phyloP scores from a whole-genome alignment of 306 rosid species.

The Carpinus viminea region DNA sequence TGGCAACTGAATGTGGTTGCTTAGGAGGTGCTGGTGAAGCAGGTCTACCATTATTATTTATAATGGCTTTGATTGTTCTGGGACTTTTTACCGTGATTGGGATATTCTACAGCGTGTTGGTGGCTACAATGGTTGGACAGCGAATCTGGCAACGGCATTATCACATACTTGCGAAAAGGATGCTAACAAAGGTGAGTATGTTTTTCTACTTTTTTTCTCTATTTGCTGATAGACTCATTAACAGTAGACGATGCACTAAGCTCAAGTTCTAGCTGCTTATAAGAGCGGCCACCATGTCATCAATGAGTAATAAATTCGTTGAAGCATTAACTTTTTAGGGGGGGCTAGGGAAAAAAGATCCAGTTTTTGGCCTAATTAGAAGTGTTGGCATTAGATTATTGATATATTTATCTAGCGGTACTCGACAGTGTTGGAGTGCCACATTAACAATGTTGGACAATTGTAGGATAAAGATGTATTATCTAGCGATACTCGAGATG shows the following conservation, averaged over 20 bases:
- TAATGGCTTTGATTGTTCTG: conserved; percentile 83
- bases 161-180: conserved; percentile 97
- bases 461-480: too few relatives aligned
- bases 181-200: conserved; percentile 82
- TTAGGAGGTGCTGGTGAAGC: conserved; percentile 99
- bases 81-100: conserved; percentile 95
- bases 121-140: conserved; percentile 99
- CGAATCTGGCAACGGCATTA: conserved; percentile 99
- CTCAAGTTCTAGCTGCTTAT: conserved; percentile 11
- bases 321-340: neutral
- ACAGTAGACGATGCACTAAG: conserved; percentile 1
- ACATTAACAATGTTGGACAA: too few relatives aligned
- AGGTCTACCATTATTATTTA: conserved; percentile 80
- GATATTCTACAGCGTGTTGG: conserved; percentile 95
- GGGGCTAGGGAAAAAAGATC: neutral
- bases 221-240: conserved; percentile 8
- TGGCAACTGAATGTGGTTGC: conserved; percentile 97
- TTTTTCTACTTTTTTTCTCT: neutral
- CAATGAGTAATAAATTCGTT: conserved; percentile 1
- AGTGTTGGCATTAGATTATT: conserved; percentile 2
- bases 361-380: neutral
- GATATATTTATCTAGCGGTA: too few relatives aligned
- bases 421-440: too few relatives aligned
- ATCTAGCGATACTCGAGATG: too few relatives aligned
- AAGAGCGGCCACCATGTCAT: neutral